Evolutionary conservation across 169 alveolate genomes (phyloP).

Genomic region (Babesia sp.): DNA sequence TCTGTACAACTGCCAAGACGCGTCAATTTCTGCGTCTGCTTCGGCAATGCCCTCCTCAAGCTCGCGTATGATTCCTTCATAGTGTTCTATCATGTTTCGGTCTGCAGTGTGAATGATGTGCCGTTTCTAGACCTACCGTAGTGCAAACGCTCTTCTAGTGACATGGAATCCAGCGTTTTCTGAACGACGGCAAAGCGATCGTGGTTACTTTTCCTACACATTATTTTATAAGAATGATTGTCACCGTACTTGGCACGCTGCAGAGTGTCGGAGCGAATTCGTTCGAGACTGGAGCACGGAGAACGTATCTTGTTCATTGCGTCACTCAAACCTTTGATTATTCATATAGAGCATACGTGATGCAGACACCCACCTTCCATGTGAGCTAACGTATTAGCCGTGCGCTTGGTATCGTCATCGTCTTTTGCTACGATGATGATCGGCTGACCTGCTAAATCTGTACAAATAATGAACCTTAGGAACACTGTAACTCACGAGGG

Average conservation of each 20-base stretch:
- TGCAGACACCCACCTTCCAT: conserved; percentile 38
- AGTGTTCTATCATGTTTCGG: conserved; percentile 63
- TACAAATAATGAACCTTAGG: no score
- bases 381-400: conserved; percentile 61
- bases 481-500: conserved; percentile 32
- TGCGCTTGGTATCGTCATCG: conserved; percentile 52
- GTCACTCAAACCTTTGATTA: conserved; percentile 58
- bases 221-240: not conserved
- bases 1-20: conserved; percentile 44
- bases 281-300: conserved; percentile 66
- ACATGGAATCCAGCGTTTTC: conserved; percentile 66
- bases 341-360: not conserved
- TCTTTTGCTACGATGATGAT: conserved; percentile 51
- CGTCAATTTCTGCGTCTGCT: conserved; percentile 49
- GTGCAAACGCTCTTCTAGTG: conserved; percentile 53
- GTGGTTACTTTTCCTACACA: conserved; percentile 10
- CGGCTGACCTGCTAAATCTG: conserved; percentile 61
- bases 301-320: conserved; percentile 65
- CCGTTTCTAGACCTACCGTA: conserved; percentile 32
- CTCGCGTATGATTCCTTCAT: conserved; percentile 56
- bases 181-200: conserved; percentile 47
- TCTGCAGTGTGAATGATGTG: conserved; percentile 6
- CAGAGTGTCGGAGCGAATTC: conserved; percentile 15
- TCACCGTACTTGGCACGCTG: not conserved
- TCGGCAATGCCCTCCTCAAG: conserved; percentile 52